Conservation (phyloP, 495 filamentous ascomycete species). For the Aspergillus asperescens region DNA sequence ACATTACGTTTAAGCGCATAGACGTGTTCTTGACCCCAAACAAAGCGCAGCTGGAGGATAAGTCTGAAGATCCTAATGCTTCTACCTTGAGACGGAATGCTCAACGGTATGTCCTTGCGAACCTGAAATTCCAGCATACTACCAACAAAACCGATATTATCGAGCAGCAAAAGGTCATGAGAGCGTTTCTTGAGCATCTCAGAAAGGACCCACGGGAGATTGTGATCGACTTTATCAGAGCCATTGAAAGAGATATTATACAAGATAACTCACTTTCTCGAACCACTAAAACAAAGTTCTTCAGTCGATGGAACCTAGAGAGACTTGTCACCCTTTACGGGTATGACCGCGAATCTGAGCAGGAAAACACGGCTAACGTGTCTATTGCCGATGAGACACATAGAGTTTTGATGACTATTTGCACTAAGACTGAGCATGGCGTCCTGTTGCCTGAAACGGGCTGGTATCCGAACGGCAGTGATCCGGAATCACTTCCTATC, state of each 20-base stretch:
- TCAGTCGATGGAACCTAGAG: conserved; percentile 64
- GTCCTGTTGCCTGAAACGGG: conserved; percentile 63
- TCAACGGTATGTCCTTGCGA: conserved; percentile 65
- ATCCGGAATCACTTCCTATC: conserved; percentile 44
- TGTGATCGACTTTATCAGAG: conserved; percentile 60
- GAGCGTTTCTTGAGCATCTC: conserved; percentile 62
- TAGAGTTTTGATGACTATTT: conserved; percentile 65
- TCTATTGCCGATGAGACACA: conserved; percentile 58
- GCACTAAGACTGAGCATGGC: conserved; percentile 63
- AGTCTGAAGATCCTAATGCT: conserved; percentile 49
- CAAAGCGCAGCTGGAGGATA: conserved; percentile 45
- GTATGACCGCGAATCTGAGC: conserved; percentile 45
- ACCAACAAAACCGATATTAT: conserved; percentile 71
- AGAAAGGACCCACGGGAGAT: conserved; percentile 67
- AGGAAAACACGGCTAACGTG: conserved; percentile 31
- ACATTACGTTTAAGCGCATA: conserved; percentile 68
- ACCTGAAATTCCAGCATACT: conserved; percentile 63
- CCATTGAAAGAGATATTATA: conserved; percentile 60
- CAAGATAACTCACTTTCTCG: conserved; percentile 63
- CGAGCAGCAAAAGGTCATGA: conserved; percentile 62
- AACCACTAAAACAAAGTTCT: conserved; percentile 63
- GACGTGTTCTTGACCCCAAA: conserved; percentile 47
- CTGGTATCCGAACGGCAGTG: conserved; percentile 65
- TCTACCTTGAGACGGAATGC: conserved; percentile 74
- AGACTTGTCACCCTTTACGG: conserved; percentile 67